phyloP scores from a whole-genome alignment of 805 yeast genomes.

The Wickerhamomyces strasburgensis region DNA sequence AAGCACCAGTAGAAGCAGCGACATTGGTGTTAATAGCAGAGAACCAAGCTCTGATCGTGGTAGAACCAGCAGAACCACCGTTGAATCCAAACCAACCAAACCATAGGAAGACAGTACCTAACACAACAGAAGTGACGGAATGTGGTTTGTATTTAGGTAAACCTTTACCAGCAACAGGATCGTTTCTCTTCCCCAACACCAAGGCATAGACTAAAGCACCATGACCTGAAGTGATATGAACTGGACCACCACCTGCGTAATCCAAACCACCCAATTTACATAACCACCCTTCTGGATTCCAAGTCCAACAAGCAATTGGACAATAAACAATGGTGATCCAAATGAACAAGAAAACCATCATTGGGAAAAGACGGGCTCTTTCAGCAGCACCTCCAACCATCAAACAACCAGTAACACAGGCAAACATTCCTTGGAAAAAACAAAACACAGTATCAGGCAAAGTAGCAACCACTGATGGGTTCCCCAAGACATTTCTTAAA shows the following conservation, averaged over 20 bases:
- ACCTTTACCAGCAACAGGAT: slow-evolving; percentile 51
- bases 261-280: slow-evolving; percentile 78
- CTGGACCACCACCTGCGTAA: slow-evolving; percentile 99
- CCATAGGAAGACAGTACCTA: slow-evolving; percentile 94
- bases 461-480: slow-evolving; percentile 57
- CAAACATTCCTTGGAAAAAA: slow-evolving; percentile 96
- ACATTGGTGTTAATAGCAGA: slow-evolving; percentile 89
- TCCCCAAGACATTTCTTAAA: slow-evolving; percentile 56
- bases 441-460: slow-evolving; percentile 91
- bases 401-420: slow-evolving; percentile 85
- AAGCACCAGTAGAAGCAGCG: slow-evolving; percentile 91
- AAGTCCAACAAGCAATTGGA: slow-evolving; percentile 96
- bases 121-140: slow-evolving; percentile 81
- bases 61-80: slow-evolving; percentile 96
- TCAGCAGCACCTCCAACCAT: slow-evolving; percentile 98
- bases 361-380: slow-evolving; percentile 92
- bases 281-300: slow-evolving; percentile 95
- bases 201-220: slow-evolving; percentile 94
- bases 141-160: slow-evolving; percentile 93
- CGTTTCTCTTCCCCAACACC: slow-evolving; percentile 87
- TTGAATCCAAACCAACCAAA: slow-evolving; percentile 99
- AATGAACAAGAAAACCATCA: slow-evolving; percentile 89
- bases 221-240: slow-evolving; percentile 90
- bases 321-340: slow-evolving; percentile 96
- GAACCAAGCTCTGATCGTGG: slow-evolving; percentile 90